Evolutionary conservation across 192 early-diverging fungal genomes (phyloP), one percentile per base, ranked within the genome.

Genomic region (Mortierella claussenii): DNA sequence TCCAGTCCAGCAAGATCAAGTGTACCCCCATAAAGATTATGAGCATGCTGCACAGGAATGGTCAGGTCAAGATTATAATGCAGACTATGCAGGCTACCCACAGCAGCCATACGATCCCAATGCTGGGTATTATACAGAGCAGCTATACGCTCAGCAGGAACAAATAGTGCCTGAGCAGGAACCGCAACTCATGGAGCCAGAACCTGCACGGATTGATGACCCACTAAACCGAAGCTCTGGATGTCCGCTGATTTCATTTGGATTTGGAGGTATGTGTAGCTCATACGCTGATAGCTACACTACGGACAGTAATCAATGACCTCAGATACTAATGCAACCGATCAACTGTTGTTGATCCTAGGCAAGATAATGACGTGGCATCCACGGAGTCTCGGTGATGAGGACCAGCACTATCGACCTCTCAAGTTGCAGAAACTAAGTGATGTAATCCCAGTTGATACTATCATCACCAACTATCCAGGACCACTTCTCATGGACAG

Each of bases 261-360:
- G 91, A n/a, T 91, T 93, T 80, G 91, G 91, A 52, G 91, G 71
- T 75, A 75, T n/a, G n/a, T n/a, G n/a, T n/a, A n/a, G n/a, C n/a
- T n/a, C n/a, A n/a, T n/a, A n/a, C n/a, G n/a, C n/a, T n/a, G n/a
- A n/a, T n/a, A n/a, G n/a, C n/a, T n/a, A n/a, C n/a, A n/a, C n/a
- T n/a, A n/a, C n/a, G n/a, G n/a, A n/a, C n/a, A n/a, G n/a, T n/a
- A n/a, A n/a, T n/a, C n/a, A n/a, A n/a, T n/a, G n/a, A n/a, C n/a
- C n/a, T n/a, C n/a, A n/a, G n/a, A n/a, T n/a, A n/a, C n/a, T 34
- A n/a, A 30, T 20, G 12, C 5, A 15, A 13, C 7, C 5, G n/a
- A 50, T 27, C 26, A n/a, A 46, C 2, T 54, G 3, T 28, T 18
- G n/a, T n/a, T n/a, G n/a, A n/a, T n/a, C n/a, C n/a, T 33, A 75